phyloP scores from a whole-genome alignment of 768 basidiomycete species.

The Naematelia aurantialba region DNA sequence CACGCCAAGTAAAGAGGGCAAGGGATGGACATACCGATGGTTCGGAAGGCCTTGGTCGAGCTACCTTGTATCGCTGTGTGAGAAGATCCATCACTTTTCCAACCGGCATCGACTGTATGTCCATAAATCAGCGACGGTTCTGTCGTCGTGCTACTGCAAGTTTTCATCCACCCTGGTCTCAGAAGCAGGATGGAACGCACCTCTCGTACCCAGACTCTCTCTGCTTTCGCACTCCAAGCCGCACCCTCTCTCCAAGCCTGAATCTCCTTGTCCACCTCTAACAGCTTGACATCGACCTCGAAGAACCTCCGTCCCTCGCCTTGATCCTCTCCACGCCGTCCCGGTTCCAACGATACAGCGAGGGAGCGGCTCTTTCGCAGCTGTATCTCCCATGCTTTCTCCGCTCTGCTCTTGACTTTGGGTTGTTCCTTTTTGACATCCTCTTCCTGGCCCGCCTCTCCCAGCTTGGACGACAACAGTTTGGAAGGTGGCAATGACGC shows the following conservation, averaged over 20 bases:
- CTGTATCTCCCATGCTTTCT: constrained; percentile 38
- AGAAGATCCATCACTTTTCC: constrained; percentile 36
- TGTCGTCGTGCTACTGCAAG: too few species aligned
- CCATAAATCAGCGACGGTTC: constrained; percentile 13
- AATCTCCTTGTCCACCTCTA: background rate
- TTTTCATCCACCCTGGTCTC: too few species aligned
- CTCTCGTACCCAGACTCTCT: constrained; percentile 25
- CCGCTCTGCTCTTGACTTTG: constrained; percentile 29
- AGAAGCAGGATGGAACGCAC: too few species aligned
- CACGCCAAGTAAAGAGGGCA: too few species aligned
- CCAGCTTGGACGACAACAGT: too few species aligned
- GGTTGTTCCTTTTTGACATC: background rate
- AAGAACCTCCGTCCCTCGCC: constrained; percentile 27
- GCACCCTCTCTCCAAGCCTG: constrained; percentile 15
- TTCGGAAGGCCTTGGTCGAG: constrained; percentile 6
- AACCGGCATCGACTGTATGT: constrained; percentile 24
- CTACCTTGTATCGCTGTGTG: constrained; percentile 10
- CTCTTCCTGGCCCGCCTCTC: too few species aligned
- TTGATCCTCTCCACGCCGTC: background rate
- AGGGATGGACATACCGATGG: background rate
- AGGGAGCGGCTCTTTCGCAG: constrained; percentile 25
- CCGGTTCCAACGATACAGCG: constrained; percentile 17
- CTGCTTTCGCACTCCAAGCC: constrained; percentile 18
- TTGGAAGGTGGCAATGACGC: background rate
- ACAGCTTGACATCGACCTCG: constrained; percentile 23